phyloP scores from a whole-genome alignment of 1,139 yeast genomes.

The Kodamaea fungicola region DNA sequence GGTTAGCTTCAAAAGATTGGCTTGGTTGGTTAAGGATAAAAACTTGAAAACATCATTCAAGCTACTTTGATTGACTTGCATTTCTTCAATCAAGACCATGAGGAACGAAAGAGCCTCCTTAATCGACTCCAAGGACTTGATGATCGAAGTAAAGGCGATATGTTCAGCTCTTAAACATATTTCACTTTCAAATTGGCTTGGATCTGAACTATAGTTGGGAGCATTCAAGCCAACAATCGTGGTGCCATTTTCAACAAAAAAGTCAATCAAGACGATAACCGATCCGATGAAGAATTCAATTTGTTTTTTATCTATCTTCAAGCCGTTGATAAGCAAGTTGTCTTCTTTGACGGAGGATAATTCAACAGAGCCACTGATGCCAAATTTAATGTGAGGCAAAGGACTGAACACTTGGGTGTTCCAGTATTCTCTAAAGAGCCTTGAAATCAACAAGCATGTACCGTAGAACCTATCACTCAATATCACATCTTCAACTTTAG shows the following conservation, averaged over 20 bases:
- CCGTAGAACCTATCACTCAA: slow-evolving; percentile 93
- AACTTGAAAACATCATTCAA: slow-evolving; percentile 67
- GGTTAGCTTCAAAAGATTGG: slow-evolving; percentile 60
- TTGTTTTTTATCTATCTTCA: slow-evolving; percentile 50
- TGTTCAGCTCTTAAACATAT: slow-evolving; percentile 88
- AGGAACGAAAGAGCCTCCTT: slow-evolving; percentile 90
- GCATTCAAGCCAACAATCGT: slow-evolving; percentile 62
- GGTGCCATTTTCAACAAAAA: slow-evolving; percentile 54
- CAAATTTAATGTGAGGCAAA: slow-evolving; percentile 42
- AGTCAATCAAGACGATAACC: slow-evolving; percentile 57
- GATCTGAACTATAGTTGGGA: slow-evolving; percentile 47
- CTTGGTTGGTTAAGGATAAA: slow-evolving; percentile 63
- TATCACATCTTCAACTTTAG: slow-evolving; percentile 67
- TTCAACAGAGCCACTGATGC: slow-evolving; percentile 29
- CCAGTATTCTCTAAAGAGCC: slow-evolving; percentile 82
- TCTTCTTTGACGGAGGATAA: slow-evolving; percentile 44
- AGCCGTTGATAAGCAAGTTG: slow-evolving; percentile 40
- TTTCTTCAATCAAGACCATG: slow-evolving; percentile 77
- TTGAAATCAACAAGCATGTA: slow-evolving; percentile 72
- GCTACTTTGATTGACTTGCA: slow-evolving; percentile 39
- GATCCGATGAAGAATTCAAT: slow-evolving; percentile 69
- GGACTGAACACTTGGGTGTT: slow-evolving; percentile 58
- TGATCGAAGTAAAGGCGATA: slow-evolving; percentile 76
- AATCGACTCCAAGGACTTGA: slow-evolving; percentile 71
- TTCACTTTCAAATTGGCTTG: slow-evolving; percentile 50